A percentile compares a stretch with the other conserved stretches of the same genome.
phyloP scores from a whole-genome alignment of 768 basidiomycete genomes.

The Leucogyrophana mollusca region DNA sequence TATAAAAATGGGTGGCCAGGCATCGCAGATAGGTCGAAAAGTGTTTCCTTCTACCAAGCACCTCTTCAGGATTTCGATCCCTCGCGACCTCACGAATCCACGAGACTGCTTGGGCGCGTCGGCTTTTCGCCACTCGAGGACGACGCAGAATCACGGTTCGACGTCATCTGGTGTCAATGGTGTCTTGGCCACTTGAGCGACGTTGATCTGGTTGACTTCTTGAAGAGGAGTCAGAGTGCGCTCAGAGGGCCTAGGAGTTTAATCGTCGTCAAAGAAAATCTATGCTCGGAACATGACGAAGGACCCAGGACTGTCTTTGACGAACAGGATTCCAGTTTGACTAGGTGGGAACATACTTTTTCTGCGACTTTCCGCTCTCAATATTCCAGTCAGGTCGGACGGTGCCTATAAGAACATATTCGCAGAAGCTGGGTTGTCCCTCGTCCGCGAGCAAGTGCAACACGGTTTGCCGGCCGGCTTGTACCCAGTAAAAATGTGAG shows the following conservation, averaged over 20 bases:
- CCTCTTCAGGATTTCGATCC: conserved; percentile 86
- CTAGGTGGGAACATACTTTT: conserved; percentile 51
- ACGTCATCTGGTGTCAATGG: conserved; percentile 97
- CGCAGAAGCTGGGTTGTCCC: conserved; percentile 62
- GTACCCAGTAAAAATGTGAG: conserved; percentile 85
- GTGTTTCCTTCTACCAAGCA: conserved; percentile 76
- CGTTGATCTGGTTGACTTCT: conserved; percentile 72
- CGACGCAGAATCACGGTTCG: conserved; percentile 64
- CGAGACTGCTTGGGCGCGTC: conserved; percentile 59
- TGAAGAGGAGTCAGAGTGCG: conserved; percentile 60
- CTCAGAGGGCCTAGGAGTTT: conserved; percentile 55
- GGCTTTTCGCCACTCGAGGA: conserved; percentile 57
- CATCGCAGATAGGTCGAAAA: conserved; percentile 58
- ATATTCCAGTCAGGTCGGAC: conserved; percentile 62
- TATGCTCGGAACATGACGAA: conserved; percentile 58
- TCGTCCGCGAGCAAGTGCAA: conserved; percentile 78
- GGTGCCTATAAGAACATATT: conserved; percentile 79
- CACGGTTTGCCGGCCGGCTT: conserved; percentile 79
- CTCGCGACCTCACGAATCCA: conserved; percentile 32
- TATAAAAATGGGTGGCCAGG: conserved; percentile 57
- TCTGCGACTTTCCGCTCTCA: conserved; percentile 1
- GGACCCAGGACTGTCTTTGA: conserved; percentile 68
- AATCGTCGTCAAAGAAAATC: conserved; percentile 91
- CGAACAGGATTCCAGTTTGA: conserved; percentile 85
- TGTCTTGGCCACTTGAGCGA: conserved; percentile 87